These are phyloP conservation scores for Castanopsis chinensis DNA, from an alignment of 306 rosid species.

Conservation along the genomic window DNA sequence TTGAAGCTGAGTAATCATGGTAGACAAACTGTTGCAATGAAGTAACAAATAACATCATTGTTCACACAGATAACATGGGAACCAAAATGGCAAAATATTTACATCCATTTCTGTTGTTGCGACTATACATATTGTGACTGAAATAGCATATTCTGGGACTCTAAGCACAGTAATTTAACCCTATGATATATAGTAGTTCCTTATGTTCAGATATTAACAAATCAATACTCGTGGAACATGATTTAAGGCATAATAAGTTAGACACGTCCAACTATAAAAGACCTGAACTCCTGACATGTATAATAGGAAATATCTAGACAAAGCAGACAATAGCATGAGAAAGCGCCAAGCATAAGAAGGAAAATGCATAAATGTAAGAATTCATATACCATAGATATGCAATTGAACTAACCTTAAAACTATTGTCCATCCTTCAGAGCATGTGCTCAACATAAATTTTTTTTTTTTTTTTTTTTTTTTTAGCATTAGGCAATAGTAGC, in stretches of 20 bases:
- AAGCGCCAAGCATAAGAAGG: too few species aligned
- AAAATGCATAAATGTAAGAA: too few species aligned
- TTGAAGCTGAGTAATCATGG: not conserved
- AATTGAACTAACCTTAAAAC: too few species aligned
- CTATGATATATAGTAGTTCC: not conserved
- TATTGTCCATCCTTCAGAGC: too few species aligned
- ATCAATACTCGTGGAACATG: not conserved
- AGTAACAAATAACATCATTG: not conserved
- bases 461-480: too few species aligned
- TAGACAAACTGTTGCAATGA: not conserved
- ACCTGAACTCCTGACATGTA: not conserved
- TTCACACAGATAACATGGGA: not conserved
- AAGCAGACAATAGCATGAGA: too few species aligned
- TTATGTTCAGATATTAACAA: not conserved
- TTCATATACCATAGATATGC: too few species aligned
- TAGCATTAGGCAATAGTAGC: too few species aligned
- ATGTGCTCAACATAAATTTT: too few species aligned
- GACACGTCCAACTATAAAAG: not conserved
- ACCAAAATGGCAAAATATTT: not conserved
- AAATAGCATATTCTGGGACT: not conserved
- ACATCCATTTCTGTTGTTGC: not conserved
- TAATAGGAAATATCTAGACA: too few species aligned
- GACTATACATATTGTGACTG: not conserved
- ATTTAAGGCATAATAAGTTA: not conserved
- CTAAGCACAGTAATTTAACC: not conserved